Conservation (phyloP, 768 basidiomycete genomes). For the Amylocystis lapponica region DNA sequence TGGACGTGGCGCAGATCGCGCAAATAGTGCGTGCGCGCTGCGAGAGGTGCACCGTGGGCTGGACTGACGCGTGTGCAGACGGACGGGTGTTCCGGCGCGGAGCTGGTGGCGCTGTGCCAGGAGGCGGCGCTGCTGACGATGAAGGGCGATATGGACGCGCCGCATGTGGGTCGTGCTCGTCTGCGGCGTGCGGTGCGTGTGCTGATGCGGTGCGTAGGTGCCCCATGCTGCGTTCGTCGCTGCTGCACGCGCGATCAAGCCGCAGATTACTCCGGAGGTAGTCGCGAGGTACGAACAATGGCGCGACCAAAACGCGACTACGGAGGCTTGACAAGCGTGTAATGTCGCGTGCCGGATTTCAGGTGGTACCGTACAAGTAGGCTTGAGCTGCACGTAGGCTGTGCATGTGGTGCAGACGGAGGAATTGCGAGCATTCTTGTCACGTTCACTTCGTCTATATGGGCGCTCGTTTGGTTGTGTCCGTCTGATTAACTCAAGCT, state of each 20-base stretch:
- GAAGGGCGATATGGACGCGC: slow-evolving; percentile 77
- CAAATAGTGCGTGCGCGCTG: slow-evolving; percentile 43
- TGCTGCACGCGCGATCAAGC: slow-evolving; percentile 68
- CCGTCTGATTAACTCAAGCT: too few relatives aligned
- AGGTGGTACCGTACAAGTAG: too few relatives aligned
- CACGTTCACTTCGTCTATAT: too few relatives aligned
- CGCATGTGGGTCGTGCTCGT: slow-evolving; percentile 47
- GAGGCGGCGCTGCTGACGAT: slow-evolving; percentile 93
- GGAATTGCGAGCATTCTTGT: too few relatives aligned
- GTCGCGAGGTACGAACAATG: slow-evolving; percentile 69
- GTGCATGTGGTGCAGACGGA: too few relatives aligned
- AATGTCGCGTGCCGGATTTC: too few relatives aligned
- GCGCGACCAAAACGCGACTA: slow-evolving; percentile 32
- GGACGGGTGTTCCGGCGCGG: slow-evolving; percentile 94
- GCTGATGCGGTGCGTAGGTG: slow-evolving; percentile 46
- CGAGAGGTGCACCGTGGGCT: too few relatives aligned
- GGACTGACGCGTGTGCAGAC: slow-evolving; percentile 59
- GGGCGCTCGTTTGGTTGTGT: too few relatives aligned
- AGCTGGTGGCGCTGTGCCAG: slow-evolving; percentile 87
- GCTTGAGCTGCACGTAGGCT: too few relatives aligned
- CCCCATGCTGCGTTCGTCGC: slow-evolving; percentile 62
- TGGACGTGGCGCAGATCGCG: slow-evolving; percentile 67
- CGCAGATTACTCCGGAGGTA: slow-evolving; percentile 81
- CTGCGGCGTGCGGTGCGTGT: neutral
- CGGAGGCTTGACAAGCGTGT: slow-evolving; percentile 15